phyloP scores from a whole-genome alignment of 202 grass and related monocot species.

The Carex sylvatica region DNA sequence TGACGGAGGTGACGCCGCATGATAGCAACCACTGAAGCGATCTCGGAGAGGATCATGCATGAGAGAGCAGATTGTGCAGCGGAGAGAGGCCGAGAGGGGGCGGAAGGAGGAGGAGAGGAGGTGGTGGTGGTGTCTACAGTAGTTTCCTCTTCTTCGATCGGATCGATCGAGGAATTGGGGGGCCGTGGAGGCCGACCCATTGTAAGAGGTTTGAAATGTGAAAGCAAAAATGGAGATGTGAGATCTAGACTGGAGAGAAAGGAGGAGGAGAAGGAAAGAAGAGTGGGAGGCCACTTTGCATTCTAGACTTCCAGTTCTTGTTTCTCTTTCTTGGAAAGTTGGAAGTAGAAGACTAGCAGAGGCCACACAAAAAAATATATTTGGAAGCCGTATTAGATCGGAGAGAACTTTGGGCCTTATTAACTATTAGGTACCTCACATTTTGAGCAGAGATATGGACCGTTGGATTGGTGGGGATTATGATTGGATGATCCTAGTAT shows the following conservation, averaged over 20 bases:
- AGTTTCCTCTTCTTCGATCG: conserved; percentile 20
- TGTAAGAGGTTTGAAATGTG: not conserved
- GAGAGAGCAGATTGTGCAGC: conserved; percentile 38
- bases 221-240: not conserved
- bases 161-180: conserved; percentile 8
- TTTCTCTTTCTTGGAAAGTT: too few relatives aligned
- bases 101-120: not conserved
- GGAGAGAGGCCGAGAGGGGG: conserved; percentile 7
- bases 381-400: too few relatives aligned
- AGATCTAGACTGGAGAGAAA: not conserved
- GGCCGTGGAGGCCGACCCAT: conserved; percentile 21
- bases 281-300: conserved; percentile 17
- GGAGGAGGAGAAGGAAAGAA: not conserved
- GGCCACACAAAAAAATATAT: too few relatives aligned
- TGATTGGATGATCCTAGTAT: too few relatives aligned
- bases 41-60: conserved; percentile 74
- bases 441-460: too few relatives aligned
- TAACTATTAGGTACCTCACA: too few relatives aligned
- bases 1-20: conserved; percentile 72
- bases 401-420: too few relatives aligned
- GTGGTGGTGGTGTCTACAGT: conserved; percentile 28
- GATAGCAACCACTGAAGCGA: conserved; percentile 68
- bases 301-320: not conserved
- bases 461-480: too few relatives aligned
- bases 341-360: too few relatives aligned